Conservation (phyloP, 2,329 filamentous ascomycete genomes). For the Penicillium sp. region DNA sequence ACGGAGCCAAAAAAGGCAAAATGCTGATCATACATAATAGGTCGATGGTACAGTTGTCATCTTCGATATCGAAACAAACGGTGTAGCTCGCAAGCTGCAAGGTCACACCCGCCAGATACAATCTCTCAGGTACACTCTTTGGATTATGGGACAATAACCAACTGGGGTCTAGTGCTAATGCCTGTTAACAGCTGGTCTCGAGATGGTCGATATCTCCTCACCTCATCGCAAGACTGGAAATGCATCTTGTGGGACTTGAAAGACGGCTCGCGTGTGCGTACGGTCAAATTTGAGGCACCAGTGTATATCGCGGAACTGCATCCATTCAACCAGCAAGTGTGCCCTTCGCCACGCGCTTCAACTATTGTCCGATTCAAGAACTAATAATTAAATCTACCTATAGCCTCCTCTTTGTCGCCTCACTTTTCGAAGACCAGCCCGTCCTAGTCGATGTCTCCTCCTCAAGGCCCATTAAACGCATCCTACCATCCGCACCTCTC, state of each 20-base stretch:
- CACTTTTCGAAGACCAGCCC: slow-evolving; percentile 91
- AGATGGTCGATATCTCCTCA: slow-evolving; percentile 87
- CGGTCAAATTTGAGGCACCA: slow-evolving; percentile 87
- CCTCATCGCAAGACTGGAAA: slow-evolving; percentile 94
- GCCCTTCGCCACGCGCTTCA: background rate
- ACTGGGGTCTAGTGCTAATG: background rate
- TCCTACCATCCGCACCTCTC: slow-evolving; percentile 80
- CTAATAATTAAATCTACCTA: background rate
- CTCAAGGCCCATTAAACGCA: slow-evolving; percentile 71
- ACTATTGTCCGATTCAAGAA: background rate
- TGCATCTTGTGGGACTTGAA: slow-evolving; percentile 93
- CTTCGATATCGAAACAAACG: slow-evolving; percentile 97
- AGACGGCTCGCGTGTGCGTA: slow-evolving; percentile 72
- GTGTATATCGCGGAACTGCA: slow-evolving; percentile 97
- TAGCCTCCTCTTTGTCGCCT: slow-evolving; percentile 83
- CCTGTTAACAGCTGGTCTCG: slow-evolving; percentile 73
- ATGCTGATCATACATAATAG: slow-evolving; percentile 38
- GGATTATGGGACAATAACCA: background rate
- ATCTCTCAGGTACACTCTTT: slow-evolving; percentile 65
- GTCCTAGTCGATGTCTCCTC: slow-evolving; percentile 81
- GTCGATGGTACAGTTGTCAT: slow-evolving; percentile 91
- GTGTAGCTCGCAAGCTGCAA: slow-evolving; percentile 88
- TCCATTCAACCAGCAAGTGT: slow-evolving; percentile 81
- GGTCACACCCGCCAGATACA: slow-evolving; percentile 94
- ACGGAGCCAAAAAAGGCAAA: background rate